Conservation (phyloP, 108 stramenopile species). For the Stephanodiscus triporus region DNA sequence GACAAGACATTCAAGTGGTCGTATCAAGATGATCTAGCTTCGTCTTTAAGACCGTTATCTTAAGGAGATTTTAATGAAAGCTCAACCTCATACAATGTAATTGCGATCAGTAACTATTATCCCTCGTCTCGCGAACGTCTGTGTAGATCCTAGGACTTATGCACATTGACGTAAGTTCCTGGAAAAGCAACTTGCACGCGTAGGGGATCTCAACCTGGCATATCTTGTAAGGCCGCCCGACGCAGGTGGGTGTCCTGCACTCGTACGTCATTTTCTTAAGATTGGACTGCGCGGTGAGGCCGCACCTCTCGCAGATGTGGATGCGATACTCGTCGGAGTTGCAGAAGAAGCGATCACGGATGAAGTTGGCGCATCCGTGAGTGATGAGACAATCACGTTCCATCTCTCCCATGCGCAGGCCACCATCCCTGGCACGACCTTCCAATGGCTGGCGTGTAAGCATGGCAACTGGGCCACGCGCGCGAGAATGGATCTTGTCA, state of each 20-base stretch:
- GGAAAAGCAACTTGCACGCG: conserved; percentile 98
- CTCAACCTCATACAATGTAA: conserved; percentile 1
- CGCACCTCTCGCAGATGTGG: conserved; percentile 96
- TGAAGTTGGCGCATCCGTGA: conserved; percentile 98
- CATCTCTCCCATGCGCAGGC: conserved; percentile 99
- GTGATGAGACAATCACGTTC: conserved; percentile 99
- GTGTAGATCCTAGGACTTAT: conserved; percentile 90
- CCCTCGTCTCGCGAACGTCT: conserved; percentile 58
- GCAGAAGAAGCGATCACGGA: conserved; percentile 97
- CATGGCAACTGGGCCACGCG: conserved; percentile 97
- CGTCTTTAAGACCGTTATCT: neutral
- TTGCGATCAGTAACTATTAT: conserved; percentile 55
- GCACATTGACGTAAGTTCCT: conserved; percentile 97
- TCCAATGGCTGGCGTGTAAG: conserved; percentile 99
- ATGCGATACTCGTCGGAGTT: conserved; percentile 98
- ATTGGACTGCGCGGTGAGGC: conserved; percentile 95
- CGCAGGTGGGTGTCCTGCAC: conserved; percentile 86
- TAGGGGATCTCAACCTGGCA: conserved; percentile 98
- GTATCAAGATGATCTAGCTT: too few relatives aligned
- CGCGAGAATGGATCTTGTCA: conserved; percentile 99
- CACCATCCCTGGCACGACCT: conserved; percentile 97
- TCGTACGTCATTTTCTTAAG: conserved; percentile 96
- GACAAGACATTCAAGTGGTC: too few relatives aligned
- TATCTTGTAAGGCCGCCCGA: conserved; percentile 78
- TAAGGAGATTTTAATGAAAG: neutral